Evolutionary conservation across 2,329 filamentous ascomycete genomes (phyloP).

Genomic region (Byssothecium circinans): DNA sequence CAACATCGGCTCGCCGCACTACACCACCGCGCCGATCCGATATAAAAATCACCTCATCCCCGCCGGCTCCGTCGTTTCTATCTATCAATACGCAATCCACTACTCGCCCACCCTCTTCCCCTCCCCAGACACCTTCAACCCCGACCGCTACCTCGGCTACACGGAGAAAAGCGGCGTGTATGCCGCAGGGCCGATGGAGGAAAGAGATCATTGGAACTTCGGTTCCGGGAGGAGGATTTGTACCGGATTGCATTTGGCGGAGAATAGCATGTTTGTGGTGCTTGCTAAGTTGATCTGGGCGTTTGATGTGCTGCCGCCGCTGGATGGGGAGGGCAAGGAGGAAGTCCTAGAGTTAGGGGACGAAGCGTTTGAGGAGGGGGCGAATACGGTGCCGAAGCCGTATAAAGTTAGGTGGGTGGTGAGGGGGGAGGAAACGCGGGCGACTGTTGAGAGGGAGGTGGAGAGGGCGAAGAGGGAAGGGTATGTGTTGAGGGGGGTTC

Average conservation of each 20-base stretch:
- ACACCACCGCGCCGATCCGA: conserved; percentile 39
- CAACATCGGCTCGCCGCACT: conserved; percentile 41
- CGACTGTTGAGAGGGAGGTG: conserved; percentile 30
- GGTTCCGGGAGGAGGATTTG: conserved; percentile 50
- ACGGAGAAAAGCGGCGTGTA: conserved; percentile 33
- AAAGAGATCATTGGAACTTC: conserved; percentile 42
- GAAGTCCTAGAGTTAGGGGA: conserved; percentile 41
- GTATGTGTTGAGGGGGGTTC: conserved; percentile 34
- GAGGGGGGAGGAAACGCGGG: conserved; percentile 22
- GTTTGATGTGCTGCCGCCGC: conserved; percentile 48
- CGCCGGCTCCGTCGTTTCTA: conserved; percentile 40
- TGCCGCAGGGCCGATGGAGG: conserved; percentile 34
- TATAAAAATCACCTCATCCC: conserved; percentile 50
- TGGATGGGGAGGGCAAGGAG: conserved; percentile 41
- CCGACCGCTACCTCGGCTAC: conserved; percentile 47
- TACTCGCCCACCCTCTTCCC: conserved; percentile 43
- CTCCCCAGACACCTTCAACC: conserved; percentile 46
- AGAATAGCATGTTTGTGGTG: conserved; percentile 47
- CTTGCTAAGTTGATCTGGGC: conserved; percentile 52
- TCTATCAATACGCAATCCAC: conserved; percentile 35
- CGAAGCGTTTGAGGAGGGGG: conserved; percentile 35
- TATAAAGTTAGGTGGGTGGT: conserved; percentile 30
- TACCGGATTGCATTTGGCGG: conserved; percentile 47
- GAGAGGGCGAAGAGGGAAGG: conserved; percentile 31
- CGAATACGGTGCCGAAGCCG: conserved; percentile 37